Base-by-base conservation (phyloP, 192 early-diverging fungal genomes). In the Coemansia sp. region DNA sequence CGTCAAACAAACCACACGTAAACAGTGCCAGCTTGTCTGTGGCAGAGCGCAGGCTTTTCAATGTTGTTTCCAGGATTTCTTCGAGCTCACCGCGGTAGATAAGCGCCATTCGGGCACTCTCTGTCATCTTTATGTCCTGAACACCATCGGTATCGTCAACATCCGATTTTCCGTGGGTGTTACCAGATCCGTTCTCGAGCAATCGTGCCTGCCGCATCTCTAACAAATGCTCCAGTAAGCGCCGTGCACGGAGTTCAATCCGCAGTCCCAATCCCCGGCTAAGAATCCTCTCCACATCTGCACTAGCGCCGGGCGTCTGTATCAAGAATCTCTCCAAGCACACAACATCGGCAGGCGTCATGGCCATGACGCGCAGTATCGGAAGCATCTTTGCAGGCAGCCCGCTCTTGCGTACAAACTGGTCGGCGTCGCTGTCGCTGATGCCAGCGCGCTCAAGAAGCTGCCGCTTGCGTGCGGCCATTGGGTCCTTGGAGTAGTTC, bases 281-380 rank as follows among this genome's bases (percentile, higher is more conserved):
- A 25, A 58, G 25, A 40, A 41, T 38, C 0, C 5, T 20, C 37
- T 37, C 56, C 9, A 40, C 54, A 10, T 22, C 14, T 51, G 74
- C 78, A 13, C 74, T 70, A 7, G 10, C 25, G 17, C 19, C 44
- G 86, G 71, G 20, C 38, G 62, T 5, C 19, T 57, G 10, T 16
- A 46, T 60, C 5, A 63, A n/a, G 9, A 61, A 63, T 17, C 63
- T 32, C 38, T 69, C 54, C 5, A 74, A 42, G 48, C 64, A 74
- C 14, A 64, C 38, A 1, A 83, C 68, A 46, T 90, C 89, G 2
- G 63, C 63, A 11, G 69, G 68, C 49, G 85, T 90, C 90, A 91
- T 91, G n/a, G 82, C 85, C 79, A 90, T 73, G 0, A 91, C 87
- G 2, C 89, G 83, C 75, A 91, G 83, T 53, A 86, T 67, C n/a